Evolutionary conservation across 768 basidiomycete species (phyloP).

Genomic region (Auricularia sp.): DNA sequence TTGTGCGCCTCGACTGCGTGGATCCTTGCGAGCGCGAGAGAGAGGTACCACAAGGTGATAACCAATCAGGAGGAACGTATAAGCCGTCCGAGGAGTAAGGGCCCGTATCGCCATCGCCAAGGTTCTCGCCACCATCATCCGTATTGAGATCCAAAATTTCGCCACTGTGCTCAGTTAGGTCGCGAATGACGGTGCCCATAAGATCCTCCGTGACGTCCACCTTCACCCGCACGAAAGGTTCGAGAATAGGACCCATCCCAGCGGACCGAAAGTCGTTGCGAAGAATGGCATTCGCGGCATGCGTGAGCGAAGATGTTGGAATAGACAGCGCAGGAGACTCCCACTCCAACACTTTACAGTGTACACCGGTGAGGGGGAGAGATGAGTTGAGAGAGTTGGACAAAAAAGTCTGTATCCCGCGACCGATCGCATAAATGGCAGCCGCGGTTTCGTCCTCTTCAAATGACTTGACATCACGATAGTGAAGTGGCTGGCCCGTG

Average conservation of each 20-base stretch:
- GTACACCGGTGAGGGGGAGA: constrained; percentile 54
- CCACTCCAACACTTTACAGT: constrained; percentile 23
- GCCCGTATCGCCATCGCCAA: constrained; percentile 23
- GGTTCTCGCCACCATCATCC: not conserved
- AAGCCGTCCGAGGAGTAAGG: constrained; percentile 51
- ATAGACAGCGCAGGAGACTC: not conserved
- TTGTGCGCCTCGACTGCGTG: constrained; percentile 46
- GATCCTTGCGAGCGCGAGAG: constrained; percentile 20
- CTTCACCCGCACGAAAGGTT: constrained; percentile 66
- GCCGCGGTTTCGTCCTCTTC: constrained; percentile 26
- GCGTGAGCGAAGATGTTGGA: constrained; percentile 56
- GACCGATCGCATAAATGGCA: constrained; percentile 41
- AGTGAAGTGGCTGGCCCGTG: constrained; percentile 38
- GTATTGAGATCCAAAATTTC: constrained; percentile 48
- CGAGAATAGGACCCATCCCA: constrained; percentile 64
- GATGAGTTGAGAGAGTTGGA: constrained; percentile 74
- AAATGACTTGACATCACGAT: constrained; percentile 33
- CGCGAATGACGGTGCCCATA: constrained; percentile 70
- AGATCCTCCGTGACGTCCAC: constrained; percentile 55
- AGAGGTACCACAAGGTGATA: constrained; percentile 57
- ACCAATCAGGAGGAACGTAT: constrained; percentile 63
- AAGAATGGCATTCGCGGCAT: constrained; percentile 42
- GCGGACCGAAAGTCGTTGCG: constrained; percentile 50
- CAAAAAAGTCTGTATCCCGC: constrained; percentile 59
- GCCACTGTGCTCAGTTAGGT: constrained; percentile 76